A percentile compares a stretch with the other conserved stretches of the same genome.
Evolutionary conservation across 1,139 yeast genomes (phyloP).

Genomic region (Saccharomycopsis hybrid): DNA sequence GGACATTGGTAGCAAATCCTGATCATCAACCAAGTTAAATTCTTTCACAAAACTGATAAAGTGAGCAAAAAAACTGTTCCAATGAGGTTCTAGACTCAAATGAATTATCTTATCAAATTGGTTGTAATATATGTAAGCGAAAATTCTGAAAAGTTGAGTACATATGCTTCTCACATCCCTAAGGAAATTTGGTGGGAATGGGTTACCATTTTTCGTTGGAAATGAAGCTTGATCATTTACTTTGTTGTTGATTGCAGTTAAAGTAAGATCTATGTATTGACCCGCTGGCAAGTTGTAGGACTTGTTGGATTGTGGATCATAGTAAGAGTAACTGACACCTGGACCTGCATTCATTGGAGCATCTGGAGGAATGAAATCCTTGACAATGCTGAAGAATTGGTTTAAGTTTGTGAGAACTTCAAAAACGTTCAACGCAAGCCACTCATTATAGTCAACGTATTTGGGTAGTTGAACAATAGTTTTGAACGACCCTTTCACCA

Average conservation of each 20-base stretch:
- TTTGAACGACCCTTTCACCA: constrained; percentile 95
- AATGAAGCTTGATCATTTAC: constrained; percentile 83
- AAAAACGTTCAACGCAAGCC: constrained; percentile 91
- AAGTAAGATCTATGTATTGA: constrained; percentile 86
- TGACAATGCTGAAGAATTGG: constrained; percentile 80
- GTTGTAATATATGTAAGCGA: constrained; percentile 91
- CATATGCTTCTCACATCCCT: constrained; percentile 81
- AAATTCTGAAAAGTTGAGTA: constrained; percentile 91
- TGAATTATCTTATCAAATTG: constrained; percentile 92
- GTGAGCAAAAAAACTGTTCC: constrained; percentile 98
- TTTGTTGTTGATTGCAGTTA: constrained; percentile 85
- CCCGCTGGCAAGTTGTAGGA: constrained; percentile 85
- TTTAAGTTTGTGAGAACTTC: constrained; percentile 83
- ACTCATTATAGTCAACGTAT: constrained; percentile 89
- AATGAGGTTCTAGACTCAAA: constrained; percentile 88
- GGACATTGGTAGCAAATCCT: constrained; percentile 72
- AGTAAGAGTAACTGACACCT: constrained; percentile 84
- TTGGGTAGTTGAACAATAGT: constrained; percentile 93
- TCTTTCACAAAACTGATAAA: constrained; percentile 82
- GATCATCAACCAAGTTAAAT: constrained; percentile 69
- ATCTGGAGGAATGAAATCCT: constrained; percentile 86
- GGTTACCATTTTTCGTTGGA: constrained; percentile 90
- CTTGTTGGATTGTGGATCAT: constrained; percentile 67
- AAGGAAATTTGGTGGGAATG: constrained; percentile 82
- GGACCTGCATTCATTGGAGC: constrained; percentile 95